phyloP scores from a whole-genome alignment of 139 green algal species.

The Trebouxia sp. region DNA sequence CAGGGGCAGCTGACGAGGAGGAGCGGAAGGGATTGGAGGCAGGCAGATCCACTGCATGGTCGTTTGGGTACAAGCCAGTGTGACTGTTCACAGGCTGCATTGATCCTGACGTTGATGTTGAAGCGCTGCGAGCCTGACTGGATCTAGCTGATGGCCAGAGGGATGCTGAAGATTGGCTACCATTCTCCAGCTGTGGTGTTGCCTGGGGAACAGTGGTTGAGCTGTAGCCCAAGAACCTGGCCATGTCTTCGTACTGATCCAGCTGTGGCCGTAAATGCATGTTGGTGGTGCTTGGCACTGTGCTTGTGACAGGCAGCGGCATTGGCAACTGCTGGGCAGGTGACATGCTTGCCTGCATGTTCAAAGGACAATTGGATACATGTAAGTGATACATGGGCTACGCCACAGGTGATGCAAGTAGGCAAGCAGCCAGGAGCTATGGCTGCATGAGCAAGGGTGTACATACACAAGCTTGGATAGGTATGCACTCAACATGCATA shows the following conservation, averaged over 20 bases:
- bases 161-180: background rate
- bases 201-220: background rate
- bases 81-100: too few species aligned
- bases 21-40: background rate
- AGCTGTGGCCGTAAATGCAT: background rate
- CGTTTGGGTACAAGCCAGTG: background rate
- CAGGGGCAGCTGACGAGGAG: background rate
- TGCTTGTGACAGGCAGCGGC: background rate
- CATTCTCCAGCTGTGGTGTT: background rate
- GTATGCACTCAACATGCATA: too few species aligned
- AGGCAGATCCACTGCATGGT: constrained; percentile 1
- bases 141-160: too few species aligned
- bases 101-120: too few species aligned
- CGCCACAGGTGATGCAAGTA: too few species aligned
- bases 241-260: constrained; percentile 21
- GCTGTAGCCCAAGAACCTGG: constrained; percentile 9
- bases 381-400: background rate
- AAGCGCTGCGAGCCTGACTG: too few species aligned
- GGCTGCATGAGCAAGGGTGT: too few species aligned
- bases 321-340: background rate
- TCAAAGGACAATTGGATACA: too few species aligned
- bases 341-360: background rate
- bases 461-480: too few species aligned
- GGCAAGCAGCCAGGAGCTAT: too few species aligned
- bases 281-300: background rate